Evolutionary conservation across 2,329 filamentous ascomycete genomes (phyloP).

Genomic region (Diaporthe sp.): DNA sequence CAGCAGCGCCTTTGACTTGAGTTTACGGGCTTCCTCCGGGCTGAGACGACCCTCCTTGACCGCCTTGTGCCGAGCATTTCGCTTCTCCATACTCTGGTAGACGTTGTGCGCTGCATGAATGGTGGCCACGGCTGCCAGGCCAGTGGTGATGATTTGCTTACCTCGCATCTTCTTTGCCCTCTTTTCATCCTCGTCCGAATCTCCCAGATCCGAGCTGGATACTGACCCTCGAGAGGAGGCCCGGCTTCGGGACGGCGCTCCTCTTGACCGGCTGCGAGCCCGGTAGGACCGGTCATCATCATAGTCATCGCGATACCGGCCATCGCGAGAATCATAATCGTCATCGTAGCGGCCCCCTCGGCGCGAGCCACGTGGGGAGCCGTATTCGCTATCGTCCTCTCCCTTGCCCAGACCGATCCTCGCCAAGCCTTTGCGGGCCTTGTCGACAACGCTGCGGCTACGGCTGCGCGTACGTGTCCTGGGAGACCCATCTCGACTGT

Average conservation of each 20-base stretch:
- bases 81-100: constrained; percentile 71
- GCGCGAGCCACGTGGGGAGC: constrained; percentile 44
- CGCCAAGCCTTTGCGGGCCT: constrained; percentile 71
- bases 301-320: constrained; percentile 55
- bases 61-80: constrained; percentile 65
- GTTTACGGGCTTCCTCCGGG: constrained; percentile 65
- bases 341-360: constrained; percentile 52
- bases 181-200: constrained; percentile 70
- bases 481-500: constrained; percentile 57
- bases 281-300: constrained; percentile 62
- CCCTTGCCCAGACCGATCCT: constrained; percentile 70
- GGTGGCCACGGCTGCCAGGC: constrained; percentile 70
- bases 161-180: constrained; percentile 70
- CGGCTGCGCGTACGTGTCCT: constrained; percentile 56
- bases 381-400: constrained; percentile 50
- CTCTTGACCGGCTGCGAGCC: constrained; percentile 55
- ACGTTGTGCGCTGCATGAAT: constrained; percentile 72
- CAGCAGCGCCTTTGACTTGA: constrained; percentile 69
- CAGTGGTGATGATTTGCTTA: constrained; percentile 72
- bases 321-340: constrained; percentile 59
- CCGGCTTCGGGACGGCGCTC: constrained; percentile 48
- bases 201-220: constrained; percentile 68
- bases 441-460: constrained; percentile 76
- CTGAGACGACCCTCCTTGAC: constrained; percentile 68
- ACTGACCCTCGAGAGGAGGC: constrained; percentile 59